Evolutionary conservation across 352 stramenopile species (phyloP).

Genomic region (Plasmopara halstedii): DNA sequence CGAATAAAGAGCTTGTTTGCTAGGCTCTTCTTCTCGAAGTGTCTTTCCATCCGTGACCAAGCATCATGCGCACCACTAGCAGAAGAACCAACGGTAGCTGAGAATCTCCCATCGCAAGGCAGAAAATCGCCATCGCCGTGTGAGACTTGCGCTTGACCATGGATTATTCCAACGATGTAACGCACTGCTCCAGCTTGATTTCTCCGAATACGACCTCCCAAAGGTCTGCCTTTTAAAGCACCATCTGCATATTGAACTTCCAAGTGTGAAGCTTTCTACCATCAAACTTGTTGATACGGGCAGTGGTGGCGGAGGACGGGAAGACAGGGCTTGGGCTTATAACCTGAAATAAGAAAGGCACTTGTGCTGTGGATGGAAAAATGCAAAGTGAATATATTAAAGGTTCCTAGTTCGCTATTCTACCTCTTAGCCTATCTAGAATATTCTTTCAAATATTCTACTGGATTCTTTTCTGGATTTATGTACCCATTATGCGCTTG

Average conservation of each 20-base stretch:
- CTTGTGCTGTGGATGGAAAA: too few relatives aligned
- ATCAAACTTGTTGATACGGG: not conserved
- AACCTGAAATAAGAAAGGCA: too few relatives aligned
- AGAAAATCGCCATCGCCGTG: not conserved
- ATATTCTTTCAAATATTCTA: too few relatives aligned
- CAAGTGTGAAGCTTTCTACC: not conserved
- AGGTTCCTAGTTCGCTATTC: too few relatives aligned
- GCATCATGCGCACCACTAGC: too few relatives aligned
- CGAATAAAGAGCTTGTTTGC: not conserved
- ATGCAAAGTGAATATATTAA: too few relatives aligned
- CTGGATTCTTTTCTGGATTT: too few relatives aligned
- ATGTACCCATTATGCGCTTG: too few relatives aligned
- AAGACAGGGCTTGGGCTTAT: not conserved
- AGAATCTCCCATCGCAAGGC: not conserved
- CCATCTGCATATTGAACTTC: not conserved
- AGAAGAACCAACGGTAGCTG: not conserved
- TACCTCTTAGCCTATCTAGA: too few relatives aligned
- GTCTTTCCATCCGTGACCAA: not conserved
- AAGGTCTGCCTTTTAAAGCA: not conserved
- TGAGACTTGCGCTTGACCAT: not conserved
- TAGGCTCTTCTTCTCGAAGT: not conserved
- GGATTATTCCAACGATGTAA: not conserved
- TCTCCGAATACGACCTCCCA: not conserved
- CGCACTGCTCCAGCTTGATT: not conserved
- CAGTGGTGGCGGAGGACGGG: not conserved